Evolutionary conservation across 176 grass and related monocot species (phyloP).

Genomic region (Avena eriantha): DNA sequence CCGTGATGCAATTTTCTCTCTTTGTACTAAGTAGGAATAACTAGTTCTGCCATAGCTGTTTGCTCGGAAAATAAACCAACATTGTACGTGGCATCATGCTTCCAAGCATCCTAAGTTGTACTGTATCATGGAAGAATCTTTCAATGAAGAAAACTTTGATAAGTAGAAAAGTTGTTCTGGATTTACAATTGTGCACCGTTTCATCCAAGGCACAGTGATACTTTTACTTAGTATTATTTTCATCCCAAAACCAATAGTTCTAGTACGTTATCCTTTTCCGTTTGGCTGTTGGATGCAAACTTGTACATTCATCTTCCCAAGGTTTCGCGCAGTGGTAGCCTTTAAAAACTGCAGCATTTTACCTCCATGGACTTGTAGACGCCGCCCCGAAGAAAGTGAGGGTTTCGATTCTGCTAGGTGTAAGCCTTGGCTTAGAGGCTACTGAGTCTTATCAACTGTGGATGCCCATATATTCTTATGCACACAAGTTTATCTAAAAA

Average conservation of each 20-base stretch:
- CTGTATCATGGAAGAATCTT: neutral
- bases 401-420: no score
- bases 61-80: slow-evolving; percentile 23
- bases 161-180: neutral
- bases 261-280: neutral
- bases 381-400: no score
- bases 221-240: neutral
- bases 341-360: no score
- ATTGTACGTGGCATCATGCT: slow-evolving; percentile 9
- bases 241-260: neutral
- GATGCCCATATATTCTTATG: no score
- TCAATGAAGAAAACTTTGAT: neutral
- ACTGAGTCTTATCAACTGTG: no score
- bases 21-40: slow-evolving; percentile 17
- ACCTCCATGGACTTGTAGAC: no score
- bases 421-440: no score
- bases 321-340: neutral
- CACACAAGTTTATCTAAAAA: no score
- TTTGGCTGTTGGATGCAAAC: neutral
- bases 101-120: slow-evolving; percentile 18
- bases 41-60: slow-evolving; percentile 21
- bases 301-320: neutral
- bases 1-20: neutral
- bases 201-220: neutral
- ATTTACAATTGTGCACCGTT: neutral